Conservation (phyloP, 2,329 filamentous ascomycete genomes). For the Colletotrichum tropicale region DNA sequence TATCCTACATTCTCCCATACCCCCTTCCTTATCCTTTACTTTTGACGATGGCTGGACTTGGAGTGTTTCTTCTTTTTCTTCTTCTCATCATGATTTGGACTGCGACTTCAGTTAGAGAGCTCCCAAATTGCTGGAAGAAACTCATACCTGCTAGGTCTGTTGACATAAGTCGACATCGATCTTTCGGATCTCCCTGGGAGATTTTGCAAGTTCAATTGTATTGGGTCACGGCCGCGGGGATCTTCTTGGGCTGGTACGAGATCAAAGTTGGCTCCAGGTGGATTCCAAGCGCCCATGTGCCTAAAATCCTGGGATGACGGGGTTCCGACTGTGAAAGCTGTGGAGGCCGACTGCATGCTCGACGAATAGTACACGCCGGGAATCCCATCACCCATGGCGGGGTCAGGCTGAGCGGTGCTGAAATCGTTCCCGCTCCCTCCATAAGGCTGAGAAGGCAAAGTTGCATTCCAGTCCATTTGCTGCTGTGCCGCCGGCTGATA, state of each 20-base stretch:
- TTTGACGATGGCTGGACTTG: not conserved
- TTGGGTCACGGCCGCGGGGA: not conserved
- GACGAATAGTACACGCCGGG: not conserved
- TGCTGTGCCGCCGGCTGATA: not conserved
- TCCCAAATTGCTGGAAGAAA: not conserved
- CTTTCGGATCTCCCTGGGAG: not conserved
- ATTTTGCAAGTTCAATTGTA: not conserved
- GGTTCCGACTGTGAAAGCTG: not conserved
- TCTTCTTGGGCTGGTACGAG: not conserved
- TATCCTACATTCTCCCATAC: not conserved
- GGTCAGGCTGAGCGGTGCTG: not conserved
- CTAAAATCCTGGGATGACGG: not conserved
- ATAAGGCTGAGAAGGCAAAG: not conserved
- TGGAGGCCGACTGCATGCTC: not conserved
- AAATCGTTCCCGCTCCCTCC: not conserved
- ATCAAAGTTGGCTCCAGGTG: not conserved
- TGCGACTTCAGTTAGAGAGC: not conserved
- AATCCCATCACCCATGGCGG: not conserved
- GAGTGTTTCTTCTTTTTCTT: not conserved
- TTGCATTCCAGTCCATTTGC: not conserved
- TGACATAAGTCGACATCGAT: not conserved
- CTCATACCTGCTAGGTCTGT: not conserved
- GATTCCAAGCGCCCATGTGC: not conserved
- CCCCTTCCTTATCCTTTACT: not conserved
- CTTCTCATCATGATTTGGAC: not conserved